These are phyloP conservation scores for Blastomyces parvus DNA, from an alignment of 2,329 filamentous ascomycete genomes.

Conservation along the genomic window DNA sequence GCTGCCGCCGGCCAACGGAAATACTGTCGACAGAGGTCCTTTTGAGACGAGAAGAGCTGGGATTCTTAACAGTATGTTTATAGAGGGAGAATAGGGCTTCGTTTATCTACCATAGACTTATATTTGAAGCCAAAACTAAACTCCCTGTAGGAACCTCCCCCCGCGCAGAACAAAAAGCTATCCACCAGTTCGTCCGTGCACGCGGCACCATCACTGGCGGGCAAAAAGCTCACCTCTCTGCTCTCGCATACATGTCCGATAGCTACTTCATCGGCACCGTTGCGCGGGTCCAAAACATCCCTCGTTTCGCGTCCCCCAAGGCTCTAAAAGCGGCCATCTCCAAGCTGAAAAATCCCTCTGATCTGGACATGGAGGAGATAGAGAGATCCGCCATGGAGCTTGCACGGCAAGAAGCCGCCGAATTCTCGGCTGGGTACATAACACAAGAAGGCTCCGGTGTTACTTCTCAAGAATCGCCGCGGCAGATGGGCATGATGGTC, in stretches of 20 bases:
- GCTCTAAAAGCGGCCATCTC: constrained; percentile 33
- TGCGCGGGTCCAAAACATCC: constrained; percentile 67
- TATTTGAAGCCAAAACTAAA: background rate
- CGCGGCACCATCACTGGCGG: constrained; percentile 67
- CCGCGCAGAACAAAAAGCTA: constrained; percentile 56
- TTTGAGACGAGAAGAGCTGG: constrained; percentile 51
- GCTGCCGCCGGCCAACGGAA: constrained; percentile 33
- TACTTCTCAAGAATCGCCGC: constrained; percentile 18
- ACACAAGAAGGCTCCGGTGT: constrained; percentile 12
- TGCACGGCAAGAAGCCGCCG: constrained; percentile 34
- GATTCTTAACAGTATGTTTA: constrained; percentile 44
- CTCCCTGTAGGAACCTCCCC: constrained; percentile 27
- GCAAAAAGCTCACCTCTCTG: constrained; percentile 70
- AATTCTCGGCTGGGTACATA: constrained; percentile 25
- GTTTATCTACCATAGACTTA: background rate
- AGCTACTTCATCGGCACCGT: constrained; percentile 90
- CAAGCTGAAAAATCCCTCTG: constrained; percentile 35
- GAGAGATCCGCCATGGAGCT: constrained; percentile 33
- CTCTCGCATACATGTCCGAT: constrained; percentile 88
- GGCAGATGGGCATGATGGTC: constrained; percentile 43
- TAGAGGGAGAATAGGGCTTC: background rate
- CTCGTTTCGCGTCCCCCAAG: constrained; percentile 54
- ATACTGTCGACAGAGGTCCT: constrained; percentile 35
- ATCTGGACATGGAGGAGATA: constrained; percentile 35
- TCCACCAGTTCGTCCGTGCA: constrained; percentile 45